Base-by-base conservation (phyloP, 1,284 basidiomycete genomes). In the Meripilus lineatus region DNA sequence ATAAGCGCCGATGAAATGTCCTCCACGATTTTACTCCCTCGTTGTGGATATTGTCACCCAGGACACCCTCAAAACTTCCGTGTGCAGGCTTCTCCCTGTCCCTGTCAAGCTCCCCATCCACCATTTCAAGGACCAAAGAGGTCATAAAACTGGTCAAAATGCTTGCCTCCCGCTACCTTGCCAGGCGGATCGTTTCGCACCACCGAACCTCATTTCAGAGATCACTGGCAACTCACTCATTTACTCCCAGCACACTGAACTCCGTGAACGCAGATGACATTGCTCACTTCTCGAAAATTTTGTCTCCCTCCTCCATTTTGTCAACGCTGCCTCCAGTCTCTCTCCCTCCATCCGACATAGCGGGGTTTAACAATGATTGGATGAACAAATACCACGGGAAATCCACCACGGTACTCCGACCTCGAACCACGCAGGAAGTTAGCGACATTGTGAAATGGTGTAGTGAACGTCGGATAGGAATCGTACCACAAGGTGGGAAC, bases 401-500 rank as follows among this genome's bases (percentile, higher is more conserved):
- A 32, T 81, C 90, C 17, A 81, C 81, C 23, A 88, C 93, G 20
- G 89, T 99, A 13, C 71, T 98, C 49, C 92, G 89, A 63, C 95
- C 95, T 11, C 90, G 85, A 58, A 84, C 86, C 1, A 90, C 91
- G 0, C 68, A 89, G 52, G 84, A 99, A 67, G 92, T 98, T 57
- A 87, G 88, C 57, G 72, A 86, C 51, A 87, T 99, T 40, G 71
- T 96, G 58, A 84, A 83, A 62, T 89, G 84, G 71, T 96, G 93
- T 66, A 81, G 85, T 55, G 72, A 84, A 48, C 75, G 80, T 42
- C 74, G 78, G 43, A 89, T 97, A 40, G 84, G 86, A 17, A 79
- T 99, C 38, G 93, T 97, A 1, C 96, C 96, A 1, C 96, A 99
- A 66, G 95, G 96, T 40, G 96, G 96, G 23, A 99, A 99, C 69